Base-by-base conservation (phyloP, 2,329 filamentous ascomycete genomes). In the Nectriaceae sp. region DNA sequence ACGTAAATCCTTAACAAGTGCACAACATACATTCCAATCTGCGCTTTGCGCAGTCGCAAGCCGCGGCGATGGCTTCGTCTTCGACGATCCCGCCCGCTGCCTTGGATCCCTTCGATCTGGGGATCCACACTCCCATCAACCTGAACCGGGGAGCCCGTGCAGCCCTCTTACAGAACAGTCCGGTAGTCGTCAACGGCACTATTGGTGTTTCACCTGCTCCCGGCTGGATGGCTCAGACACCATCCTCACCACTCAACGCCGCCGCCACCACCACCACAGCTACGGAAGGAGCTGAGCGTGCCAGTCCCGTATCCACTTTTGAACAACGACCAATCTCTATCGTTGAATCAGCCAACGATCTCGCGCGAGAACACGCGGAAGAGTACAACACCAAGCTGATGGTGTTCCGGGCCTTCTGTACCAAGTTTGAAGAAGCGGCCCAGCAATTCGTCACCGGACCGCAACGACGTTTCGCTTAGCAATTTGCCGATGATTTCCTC, bases 391-490 rank as follows among this genome's bases (percentile, higher is more conserved):
- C 44, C 44, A 53, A 50, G 21, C 38, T 50, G 16, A 47, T 11
- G 29, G 47, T 53, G 19, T 53, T 53, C 37, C 19, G 42, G 31
- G 45, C 52, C 35, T 49, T 51, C 45, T 51, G 48, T n/a, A 11
- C 29, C 29, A 42, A 40, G 35, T 49, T 54, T 21, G 39, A 51
- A 41, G 52, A 54, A 26, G 40, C 45, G 2, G 45, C 45, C 8
- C 42, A 46, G 18, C 33, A 49, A 31, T 49, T 54, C 36, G 41
- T 42, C 21, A 46, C 45, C 21, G 31, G 44, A 38, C 19, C 26
- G 18, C 42, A 51, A 46, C 47, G 47, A 15, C 29, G 49, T 19
- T 48, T 53, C 37, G 47, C 44, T 15, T n/a, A 45, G 22, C 40
- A 42, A 11, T 51, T 54, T 26, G 36, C 35, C 24, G 39, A 44